These are phyloP conservation scores for Yamadazyma kanchanaburiensis DNA, from an alignment of 1,139 yeast species.

Conservation along the genomic window DNA sequence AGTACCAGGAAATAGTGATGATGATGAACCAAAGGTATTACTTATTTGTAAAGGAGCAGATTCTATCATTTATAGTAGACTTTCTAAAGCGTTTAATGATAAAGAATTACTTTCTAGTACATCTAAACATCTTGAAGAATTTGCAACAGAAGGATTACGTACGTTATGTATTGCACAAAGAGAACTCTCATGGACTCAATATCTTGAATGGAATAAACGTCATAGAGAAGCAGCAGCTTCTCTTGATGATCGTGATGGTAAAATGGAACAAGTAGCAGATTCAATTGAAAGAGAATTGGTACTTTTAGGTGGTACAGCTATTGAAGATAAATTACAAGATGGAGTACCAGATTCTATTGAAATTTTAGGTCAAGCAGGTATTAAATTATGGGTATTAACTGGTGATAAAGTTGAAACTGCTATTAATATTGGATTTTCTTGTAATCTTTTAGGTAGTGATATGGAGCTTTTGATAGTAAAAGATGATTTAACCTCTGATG, in stretches of 20 bases:
- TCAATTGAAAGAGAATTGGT: constrained; percentile 43
- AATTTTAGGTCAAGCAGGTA: constrained; percentile 45
- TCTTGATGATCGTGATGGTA: constrained; percentile 39
- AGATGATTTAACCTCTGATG: constrained; percentile 29
- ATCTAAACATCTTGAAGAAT: constrained; percentile 40
- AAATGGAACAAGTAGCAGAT: constrained; percentile 47
- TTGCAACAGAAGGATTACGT: constrained; percentile 47
- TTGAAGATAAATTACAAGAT: constrained; percentile 49
- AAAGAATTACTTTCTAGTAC: constrained; percentile 30
- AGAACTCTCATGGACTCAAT: constrained; percentile 41
- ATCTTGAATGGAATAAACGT: constrained; percentile 40
- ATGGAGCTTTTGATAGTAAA: constrained; percentile 44
- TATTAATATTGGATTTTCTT: constrained; percentile 48
- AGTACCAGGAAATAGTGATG: constrained; percentile 36
- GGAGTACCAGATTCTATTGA: constrained; percentile 50
- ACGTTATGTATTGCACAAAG: constrained; percentile 47
- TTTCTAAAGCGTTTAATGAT: constrained; percentile 31
- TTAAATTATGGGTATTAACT: constrained; percentile 49
- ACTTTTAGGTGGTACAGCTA: constrained; percentile 50
- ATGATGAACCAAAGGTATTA: constrained; percentile 36
- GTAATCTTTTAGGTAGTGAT: constrained; percentile 47
- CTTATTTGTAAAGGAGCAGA: constrained; percentile 51
- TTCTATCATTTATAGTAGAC: constrained; percentile 41
- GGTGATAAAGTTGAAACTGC: constrained; percentile 54
- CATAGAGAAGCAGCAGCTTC: constrained; percentile 43